Base-by-base conservation (phyloP, 2,329 filamentous ascomycete species). In the Cordyceps javanica region DNA sequence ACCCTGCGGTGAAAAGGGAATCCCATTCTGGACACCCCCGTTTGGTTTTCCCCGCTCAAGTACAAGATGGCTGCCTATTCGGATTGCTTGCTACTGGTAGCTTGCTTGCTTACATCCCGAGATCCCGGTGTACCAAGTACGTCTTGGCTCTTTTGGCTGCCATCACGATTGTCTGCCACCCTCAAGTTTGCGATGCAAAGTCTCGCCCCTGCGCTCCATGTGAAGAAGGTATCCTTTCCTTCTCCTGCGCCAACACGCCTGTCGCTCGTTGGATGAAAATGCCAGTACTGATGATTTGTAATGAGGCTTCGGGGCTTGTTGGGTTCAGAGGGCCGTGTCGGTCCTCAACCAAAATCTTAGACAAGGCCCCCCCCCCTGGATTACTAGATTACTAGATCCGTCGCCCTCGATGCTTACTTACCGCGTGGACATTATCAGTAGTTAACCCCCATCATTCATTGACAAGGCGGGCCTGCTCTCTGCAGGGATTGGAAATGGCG, bases 291-390 rank as follows among this genome's bases (percentile, higher is more conserved):
- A n/a, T 39, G 4, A 14, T 39, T 25, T 32, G 28, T 45, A 44
- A 30, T 36, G 19, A n/a, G 13, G 7, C 30, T 13, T 19, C 45
- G 34, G 19, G 19, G 32, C n/a, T 46, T 55, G 53, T 48, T 55
- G 53, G 53, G 53, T 55, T 25, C 42, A 30, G 52, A 26, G 30
- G 11, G 7, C 30, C 3, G 9, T 36, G 26, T 28, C 14, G 16
- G 50, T 38, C 42, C 53, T 48, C 53, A 55, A 55, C 53, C 53
- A 55, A 50, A 55, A 52, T 52, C 42, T 30, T 30, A 55, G 53
- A 46, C 32, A 36, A 23, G 10, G 8, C 36, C 19, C 8, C 19
- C 5, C 38, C 38, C 38, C 38, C 38, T 21, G 19, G 38, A 8
- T 23, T 19, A 16, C 8, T 5, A 10, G 38, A 8, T 23, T 19